Evolutionary conservation across 2,329 filamentous ascomycete genomes (phyloP).

Genomic region (Sarocladiaceae sp.): DNA sequence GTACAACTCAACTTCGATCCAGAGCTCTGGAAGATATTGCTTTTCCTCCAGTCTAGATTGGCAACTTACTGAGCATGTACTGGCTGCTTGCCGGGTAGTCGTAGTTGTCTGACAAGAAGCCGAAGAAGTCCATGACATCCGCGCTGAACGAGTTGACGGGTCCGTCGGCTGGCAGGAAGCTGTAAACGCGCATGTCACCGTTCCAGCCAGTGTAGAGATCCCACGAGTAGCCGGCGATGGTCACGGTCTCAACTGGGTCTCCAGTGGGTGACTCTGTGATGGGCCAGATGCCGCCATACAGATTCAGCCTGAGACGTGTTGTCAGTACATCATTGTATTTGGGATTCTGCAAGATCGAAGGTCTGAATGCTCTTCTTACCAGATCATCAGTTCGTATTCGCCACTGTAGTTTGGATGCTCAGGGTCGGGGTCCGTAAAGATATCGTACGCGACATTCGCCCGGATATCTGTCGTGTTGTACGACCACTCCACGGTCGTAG

Average conservation of each 20-base stretch:
- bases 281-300: slow-evolving; percentile 49
- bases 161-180: slow-evolving; percentile 30
- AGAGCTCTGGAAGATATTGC: neutral
- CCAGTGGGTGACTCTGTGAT: slow-evolving; percentile 29
- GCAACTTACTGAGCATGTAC: slow-evolving; percentile 20
- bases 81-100: slow-evolving; percentile 26
- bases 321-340: neutral
- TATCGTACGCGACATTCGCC: slow-evolving; percentile 55
- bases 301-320: slow-evolving; percentile 36
- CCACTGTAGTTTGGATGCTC: slow-evolving; percentile 27
- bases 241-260: slow-evolving; percentile 41
- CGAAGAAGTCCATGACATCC: slow-evolving; percentile 47
- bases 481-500: slow-evolving; percentile 27
- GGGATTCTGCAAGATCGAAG: neutral
- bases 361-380: slow-evolving; percentile 27
- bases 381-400: slow-evolving; percentile 60
- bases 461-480: slow-evolving; percentile 44
- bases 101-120: slow-evolving; percentile 39
- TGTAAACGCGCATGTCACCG: slow-evolving; percentile 54
- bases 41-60: too few relatives aligned
- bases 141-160: slow-evolving; percentile 42
- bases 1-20: neutral
- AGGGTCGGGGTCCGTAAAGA: slow-evolving; percentile 45
- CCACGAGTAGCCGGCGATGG: slow-evolving; percentile 40
- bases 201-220: slow-evolving; percentile 53